phyloP scores from a whole-genome alignment of 371 early-diverging fungal species.

The Mortierella sp. region DNA sequence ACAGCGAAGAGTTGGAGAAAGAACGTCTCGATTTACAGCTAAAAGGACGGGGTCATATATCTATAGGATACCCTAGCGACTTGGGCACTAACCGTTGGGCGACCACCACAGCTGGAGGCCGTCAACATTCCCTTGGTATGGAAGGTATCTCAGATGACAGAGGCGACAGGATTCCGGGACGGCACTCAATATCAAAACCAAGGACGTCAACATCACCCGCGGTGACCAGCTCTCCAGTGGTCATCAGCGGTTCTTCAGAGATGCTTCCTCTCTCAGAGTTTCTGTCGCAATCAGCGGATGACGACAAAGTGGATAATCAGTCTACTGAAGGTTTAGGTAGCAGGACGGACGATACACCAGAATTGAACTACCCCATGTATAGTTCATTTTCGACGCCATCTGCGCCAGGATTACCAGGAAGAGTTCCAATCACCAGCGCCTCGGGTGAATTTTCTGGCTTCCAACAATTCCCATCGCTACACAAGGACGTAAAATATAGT shows the following conservation, averaged over 20 bases:
- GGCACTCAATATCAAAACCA: conserved; percentile 8
- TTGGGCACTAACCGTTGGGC: conserved; percentile 13
- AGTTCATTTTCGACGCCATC: conserved; percentile 29
- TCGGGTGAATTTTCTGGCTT: conserved; percentile 46
- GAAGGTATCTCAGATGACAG: neutral
- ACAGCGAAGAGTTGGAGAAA: conserved; percentile 18
- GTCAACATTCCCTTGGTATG: neutral
- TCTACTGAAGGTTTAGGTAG: neutral
- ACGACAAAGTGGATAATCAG: neutral
- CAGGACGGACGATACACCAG: neutral
- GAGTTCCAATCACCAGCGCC: conserved; percentile 35
- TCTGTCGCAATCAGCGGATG: conserved; percentile 20
- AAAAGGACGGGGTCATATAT: conserved; percentile 31
- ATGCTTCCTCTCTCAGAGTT: conserved; percentile 47
- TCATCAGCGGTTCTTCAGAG: conserved; percentile 14
- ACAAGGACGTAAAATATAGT: conserved; percentile 19
- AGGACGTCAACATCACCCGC: neutral
- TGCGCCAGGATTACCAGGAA: conserved; percentile 20
- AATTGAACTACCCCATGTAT: conserved; percentile 12
- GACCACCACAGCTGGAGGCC: neutral
- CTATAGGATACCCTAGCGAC: conserved; percentile 21
- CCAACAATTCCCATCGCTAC: conserved; percentile 24
- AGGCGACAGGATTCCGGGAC: neutral
- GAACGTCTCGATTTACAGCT: conserved; percentile 37
- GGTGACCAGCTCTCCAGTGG: neutral